Percentiles rank a stretch among this genome's conserved stretches.
Conservation (phyloP, 306 rosid genomes). For the Astragalus glycyphyllos region DNA sequence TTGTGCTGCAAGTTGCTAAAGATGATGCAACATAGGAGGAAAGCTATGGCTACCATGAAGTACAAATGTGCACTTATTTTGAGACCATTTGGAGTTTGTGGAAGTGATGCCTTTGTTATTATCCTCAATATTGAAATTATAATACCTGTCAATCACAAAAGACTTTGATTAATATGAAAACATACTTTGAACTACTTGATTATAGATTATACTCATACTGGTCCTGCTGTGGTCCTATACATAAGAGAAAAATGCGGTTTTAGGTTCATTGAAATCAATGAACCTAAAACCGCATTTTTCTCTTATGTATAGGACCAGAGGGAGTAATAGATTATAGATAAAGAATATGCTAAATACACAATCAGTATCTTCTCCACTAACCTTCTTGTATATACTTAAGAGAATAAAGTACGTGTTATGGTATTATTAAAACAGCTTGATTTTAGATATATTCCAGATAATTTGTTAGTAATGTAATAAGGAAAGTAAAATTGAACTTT, state of each 20-base stretch:
- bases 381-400: constrained; percentile 35
- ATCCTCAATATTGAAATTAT: constrained; percentile 80
- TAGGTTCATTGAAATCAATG: too few species aligned
- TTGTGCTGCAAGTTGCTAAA: constrained; percentile 75
- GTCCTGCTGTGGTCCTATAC: too few species aligned
- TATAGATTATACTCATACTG: too few species aligned
- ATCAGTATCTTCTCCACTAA: neutral
- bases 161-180: constrained; percentile 2
- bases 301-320: neutral
- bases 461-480: constrained; percentile 8
- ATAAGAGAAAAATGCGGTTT: too few species aligned
- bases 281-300: too few species aligned
- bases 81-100: constrained; percentile 81
- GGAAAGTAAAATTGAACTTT: constrained; percentile 38
- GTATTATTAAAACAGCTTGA: constrained; percentile 31
- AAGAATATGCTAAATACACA: constrained; percentile 40
- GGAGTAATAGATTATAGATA: constrained; percentile 4
- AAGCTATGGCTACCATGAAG: constrained; percentile 66
- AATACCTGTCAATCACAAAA: constrained; percentile 66
- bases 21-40: constrained; percentile 76
- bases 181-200: neutral
- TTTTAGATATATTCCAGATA: constrained; percentile 12
- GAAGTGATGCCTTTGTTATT: constrained; percentile 79
- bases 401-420: constrained; percentile 31
- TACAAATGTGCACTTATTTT: constrained; percentile 84